Base-by-base conservation (phyloP, 345 rosid genomes). In the Camelina laxa region DNA sequence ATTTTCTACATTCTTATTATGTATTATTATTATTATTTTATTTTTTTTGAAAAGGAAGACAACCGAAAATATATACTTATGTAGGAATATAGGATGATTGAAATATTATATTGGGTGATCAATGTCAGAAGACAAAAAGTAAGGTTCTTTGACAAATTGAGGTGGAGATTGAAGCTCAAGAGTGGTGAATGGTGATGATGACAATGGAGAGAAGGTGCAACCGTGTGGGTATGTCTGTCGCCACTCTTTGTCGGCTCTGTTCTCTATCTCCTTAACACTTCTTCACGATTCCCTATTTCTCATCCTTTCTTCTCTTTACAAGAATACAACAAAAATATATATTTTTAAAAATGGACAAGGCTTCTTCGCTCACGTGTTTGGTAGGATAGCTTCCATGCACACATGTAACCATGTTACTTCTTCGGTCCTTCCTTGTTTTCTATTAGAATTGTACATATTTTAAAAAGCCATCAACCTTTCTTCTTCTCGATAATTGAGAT, bases 331-430 rank as follows among this genome's bases (percentile, higher is more conserved):
- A 42, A 14, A 13, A 42, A 13, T 42, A 3, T 5, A 5, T 47
- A 6, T 35, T 35, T 67, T 39, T 27, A 3, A 44, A 61, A 39
- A 42, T 57, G 30, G 65, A 33, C 60, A 74, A 24, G 64, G 60
- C 72, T 74, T 31, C 30, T 33, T 74, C 73, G 16, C 48, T 73
- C 70, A 53, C 73, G 78, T 74, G 78, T 49, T 66, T 59, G 78
- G 78, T 58, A 48, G 67, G 73, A n/a, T n/a, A 27, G 35, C 59
- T 74, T 58, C 72, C 60, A 24, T 58, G 72, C 78, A 74, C 78
- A 74, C 78, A 74, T 74, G 72, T 66, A 5, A 19, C 69, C 76
- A 72, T 73, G 76, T 73, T 65, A 66, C 72, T 66, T 70, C 78
- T 38, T 57, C 67, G 30, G 30, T 27, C 4, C 30, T 0, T 24